Evolutionary conservation across 2,329 filamentous ascomycete species (phyloP), one percentile per base, ranked within the genome.

Genomic region (Colletotrichum liriopes): DNA sequence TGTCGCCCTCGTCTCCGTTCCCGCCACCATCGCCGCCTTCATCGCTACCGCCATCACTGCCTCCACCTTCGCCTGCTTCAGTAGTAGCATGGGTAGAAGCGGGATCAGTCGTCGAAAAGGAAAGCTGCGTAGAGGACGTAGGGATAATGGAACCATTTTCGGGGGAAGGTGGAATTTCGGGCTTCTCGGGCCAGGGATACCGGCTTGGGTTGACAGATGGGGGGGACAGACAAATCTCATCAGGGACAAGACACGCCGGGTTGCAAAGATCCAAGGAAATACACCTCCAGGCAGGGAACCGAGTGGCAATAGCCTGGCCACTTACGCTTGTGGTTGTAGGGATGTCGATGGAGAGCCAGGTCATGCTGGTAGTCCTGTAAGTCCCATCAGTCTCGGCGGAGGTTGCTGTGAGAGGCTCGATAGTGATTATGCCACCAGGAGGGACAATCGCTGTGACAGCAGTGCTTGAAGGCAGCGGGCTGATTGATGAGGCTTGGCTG

Each of bases 291-390:
- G 60, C 60, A 26, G 70, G 65, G 12, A 69, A 43, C 23, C 35
- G 26, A 6, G 59, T 56, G 0, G 59, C 18, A 11, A 43, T 20
- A 0, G n/a, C 14, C 23, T 55, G 29, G 18, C 65, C 65, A 11
- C 39, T 54, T 0, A 39, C 26, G 3, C 39, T 65, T 1, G 39
- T 65, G 11, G 47, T 47, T 4, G 52, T 26, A 39, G 60, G 55
- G 1, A 69, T 43, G 45, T 69, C 59, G n/a, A 69, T 72, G 3
- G 70, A 72, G 20, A 72, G 60, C 70, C 70, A 72, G 23, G 65
- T 72, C 1, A 72, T 60, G 5, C 54, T 72, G 3, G 70, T 69
- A 20, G 66, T 65, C 32, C 20, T 59, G 37, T 52, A 68, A 20
- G 18, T 59, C 18, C 69, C 69, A 35, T 64, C 65, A 18, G 23